Percentiles rank a stretch among this genome's conserved stretches.
Conservation (phyloP, 2,329 filamentous ascomycete genomes). For the Cercospora sojina region DNA sequence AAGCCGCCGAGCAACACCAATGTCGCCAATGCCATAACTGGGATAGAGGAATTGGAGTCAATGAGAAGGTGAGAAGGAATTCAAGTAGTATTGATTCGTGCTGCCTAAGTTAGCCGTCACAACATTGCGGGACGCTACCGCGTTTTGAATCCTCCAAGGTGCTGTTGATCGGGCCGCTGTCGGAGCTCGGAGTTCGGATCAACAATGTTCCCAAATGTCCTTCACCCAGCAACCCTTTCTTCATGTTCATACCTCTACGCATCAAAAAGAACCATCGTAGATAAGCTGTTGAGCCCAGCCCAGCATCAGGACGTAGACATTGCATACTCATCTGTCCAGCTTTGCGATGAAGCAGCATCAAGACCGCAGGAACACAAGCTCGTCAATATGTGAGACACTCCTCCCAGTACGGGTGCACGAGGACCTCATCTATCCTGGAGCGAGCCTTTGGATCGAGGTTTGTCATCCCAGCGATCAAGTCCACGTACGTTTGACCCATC, state of each 20-base stretch:
- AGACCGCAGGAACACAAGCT: not conserved
- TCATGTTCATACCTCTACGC: too few relatives aligned
- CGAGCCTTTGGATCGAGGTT: constrained; percentile 38
- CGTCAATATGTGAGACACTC: not conserved
- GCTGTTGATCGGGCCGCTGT: too few relatives aligned
- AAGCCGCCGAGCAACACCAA: constrained; percentile 1
- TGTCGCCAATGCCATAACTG: not conserved
- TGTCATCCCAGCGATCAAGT: constrained; percentile 41
- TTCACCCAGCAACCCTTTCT: too few relatives aligned
- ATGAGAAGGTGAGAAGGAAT: not conserved
- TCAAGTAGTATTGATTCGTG: not conserved
- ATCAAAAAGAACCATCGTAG: not conserved
- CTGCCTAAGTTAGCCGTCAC: not conserved
- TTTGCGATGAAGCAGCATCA: too few relatives aligned
- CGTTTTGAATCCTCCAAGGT: not conserved
- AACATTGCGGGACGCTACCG: not conserved
- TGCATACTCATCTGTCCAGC: too few relatives aligned
- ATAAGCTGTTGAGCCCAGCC: too few relatives aligned
- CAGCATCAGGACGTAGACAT: too few relatives aligned
- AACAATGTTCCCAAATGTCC: not conserved
- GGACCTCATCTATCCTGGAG: constrained; percentile 38
- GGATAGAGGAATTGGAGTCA: not conserved
- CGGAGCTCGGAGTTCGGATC: not conserved
- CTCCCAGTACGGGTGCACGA: constrained; percentile 38
- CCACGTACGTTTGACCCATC: constrained; percentile 31